A percentile compares a stretch with the other conserved stretches of the same genome.
phyloP scores from a whole-genome alignment of 495 filamentous ascomycete species.

The Xylaria intraflava region DNA sequence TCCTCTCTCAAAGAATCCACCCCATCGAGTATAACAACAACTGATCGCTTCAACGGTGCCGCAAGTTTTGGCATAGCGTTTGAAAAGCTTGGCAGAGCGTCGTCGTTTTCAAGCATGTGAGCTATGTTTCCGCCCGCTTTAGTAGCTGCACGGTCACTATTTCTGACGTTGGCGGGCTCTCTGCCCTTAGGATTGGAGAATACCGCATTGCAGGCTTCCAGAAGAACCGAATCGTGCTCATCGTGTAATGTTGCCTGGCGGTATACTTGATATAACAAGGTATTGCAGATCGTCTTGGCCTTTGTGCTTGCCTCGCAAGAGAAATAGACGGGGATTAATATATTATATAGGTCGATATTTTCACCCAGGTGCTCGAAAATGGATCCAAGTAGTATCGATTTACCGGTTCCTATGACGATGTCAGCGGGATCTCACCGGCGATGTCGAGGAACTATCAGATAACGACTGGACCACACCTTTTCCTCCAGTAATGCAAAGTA shows the following conservation, averaged over 20 bases:
- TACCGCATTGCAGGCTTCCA: background rate
- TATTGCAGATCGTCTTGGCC: background rate
- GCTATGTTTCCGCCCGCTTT: too few relatives aligned
- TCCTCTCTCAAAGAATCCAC: background rate
- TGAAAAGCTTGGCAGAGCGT: background rate
- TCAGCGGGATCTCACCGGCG: too few relatives aligned
- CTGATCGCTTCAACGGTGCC: background rate
- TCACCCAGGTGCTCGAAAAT: background rate
- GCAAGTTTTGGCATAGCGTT: background rate
- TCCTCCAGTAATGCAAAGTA: too few relatives aligned
- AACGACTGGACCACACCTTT: too few relatives aligned
- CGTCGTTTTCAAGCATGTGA: background rate
- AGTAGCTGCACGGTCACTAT: too few relatives aligned
- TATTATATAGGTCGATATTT: background rate
- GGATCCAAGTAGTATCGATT: background rate
- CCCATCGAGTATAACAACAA: background rate
- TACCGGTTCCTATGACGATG: background rate
- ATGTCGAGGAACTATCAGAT: too few relatives aligned
- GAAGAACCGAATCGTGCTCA: background rate
- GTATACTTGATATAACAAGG: background rate
- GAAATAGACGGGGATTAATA: background rate
- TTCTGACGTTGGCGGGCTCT: background rate
- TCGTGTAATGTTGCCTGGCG: background rate
- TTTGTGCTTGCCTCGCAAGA: background rate
- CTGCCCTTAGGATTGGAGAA: background rate